Percentiles rank a stretch among this genome's conserved stretches.
Conservation (phyloP, 305 asterid species). For the Rubia peregrina region DNA sequence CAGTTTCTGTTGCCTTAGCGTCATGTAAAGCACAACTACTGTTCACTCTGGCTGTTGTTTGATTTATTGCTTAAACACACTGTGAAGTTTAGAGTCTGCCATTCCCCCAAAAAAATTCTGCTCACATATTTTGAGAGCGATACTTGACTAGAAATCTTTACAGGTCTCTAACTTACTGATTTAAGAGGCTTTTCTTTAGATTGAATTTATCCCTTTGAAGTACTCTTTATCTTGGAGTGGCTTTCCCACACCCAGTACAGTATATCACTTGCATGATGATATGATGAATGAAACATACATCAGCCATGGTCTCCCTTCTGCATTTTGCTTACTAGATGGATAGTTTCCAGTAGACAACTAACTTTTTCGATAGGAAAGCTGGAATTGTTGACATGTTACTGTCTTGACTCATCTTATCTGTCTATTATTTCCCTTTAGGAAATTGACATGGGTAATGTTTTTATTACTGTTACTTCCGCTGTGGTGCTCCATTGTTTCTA, state of each 20-base stretch:
- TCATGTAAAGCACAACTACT: background rate
- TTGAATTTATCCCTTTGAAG: background rate
- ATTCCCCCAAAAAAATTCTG: too few species aligned
- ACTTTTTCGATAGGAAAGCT: background rate
- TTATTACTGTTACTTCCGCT: background rate
- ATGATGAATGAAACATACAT: background rate
- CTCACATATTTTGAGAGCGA: background rate
- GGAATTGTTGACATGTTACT: background rate
- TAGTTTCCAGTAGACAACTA: background rate
- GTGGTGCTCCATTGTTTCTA: background rate
- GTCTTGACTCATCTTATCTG: background rate
- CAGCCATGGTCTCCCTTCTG: background rate
- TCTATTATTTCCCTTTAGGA: background rate
- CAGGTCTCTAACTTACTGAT: background rate
- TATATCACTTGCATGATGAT: background rate
- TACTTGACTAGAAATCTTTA: background rate
- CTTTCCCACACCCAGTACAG: background rate
- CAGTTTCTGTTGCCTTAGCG: background rate
- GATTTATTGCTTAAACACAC: background rate
- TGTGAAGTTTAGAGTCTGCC: background rate
- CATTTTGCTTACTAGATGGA: background rate
- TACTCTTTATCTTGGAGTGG: background rate
- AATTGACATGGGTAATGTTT: background rate
- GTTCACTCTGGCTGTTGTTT: background rate
- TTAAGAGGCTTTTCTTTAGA: background rate